Evolutionary conservation across 495 filamentous ascomycete genomes (phyloP), one percentile per base, ranked within the genome.

Genomic region (Parathielavia hyrcaniae): DNA sequence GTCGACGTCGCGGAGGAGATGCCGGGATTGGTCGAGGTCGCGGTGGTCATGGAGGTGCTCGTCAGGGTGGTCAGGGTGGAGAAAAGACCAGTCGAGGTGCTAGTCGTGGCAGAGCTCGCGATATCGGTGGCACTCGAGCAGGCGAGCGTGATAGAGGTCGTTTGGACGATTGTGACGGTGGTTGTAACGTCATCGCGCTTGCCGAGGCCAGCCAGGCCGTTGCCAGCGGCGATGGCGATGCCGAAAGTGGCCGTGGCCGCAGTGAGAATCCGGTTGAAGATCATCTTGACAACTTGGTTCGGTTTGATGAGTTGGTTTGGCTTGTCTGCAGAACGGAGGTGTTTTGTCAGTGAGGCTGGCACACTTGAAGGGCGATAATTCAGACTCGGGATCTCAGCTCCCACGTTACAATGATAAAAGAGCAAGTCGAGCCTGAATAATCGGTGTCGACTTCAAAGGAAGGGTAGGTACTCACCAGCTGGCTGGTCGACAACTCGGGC

Each of bases 121-220:
- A 36, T 40, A 0, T 10, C 39, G 12, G 43, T 55, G 17, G 36
- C 17, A 0, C 40, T 55, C 38, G 23, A 41, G 43, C 53, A 55
- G 19, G 53, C 47, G 43, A 47, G 17, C 19, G 44, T 59, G 20
- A 19, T 1, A 10, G 36, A 48, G 36, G 23, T 50, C 5, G 49
- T 30, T 48, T 61, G 34, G 32, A 46, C 48, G 47, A 52, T 4
- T 20, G 61, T 63, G 5, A 49, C 13, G 5, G 53, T 52, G 17
- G 32, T 40, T 34, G 50, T 51, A 8, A 19, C 30, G 20, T 30
- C 44, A 22, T 50, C 35, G 19, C 26, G 22, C 26, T 54, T 9
- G 3, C 34, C 26, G 9, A 35, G n/a, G 44, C 6, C 14, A 36
- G 16, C 32, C 5, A 11, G n/a, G 35, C 26, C 41, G n/a, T 53